These are phyloP conservation scores for Pezicula rhizophila DNA, from an alignment of 2,329 filamentous ascomycete species.

Conservation along the genomic window DNA sequence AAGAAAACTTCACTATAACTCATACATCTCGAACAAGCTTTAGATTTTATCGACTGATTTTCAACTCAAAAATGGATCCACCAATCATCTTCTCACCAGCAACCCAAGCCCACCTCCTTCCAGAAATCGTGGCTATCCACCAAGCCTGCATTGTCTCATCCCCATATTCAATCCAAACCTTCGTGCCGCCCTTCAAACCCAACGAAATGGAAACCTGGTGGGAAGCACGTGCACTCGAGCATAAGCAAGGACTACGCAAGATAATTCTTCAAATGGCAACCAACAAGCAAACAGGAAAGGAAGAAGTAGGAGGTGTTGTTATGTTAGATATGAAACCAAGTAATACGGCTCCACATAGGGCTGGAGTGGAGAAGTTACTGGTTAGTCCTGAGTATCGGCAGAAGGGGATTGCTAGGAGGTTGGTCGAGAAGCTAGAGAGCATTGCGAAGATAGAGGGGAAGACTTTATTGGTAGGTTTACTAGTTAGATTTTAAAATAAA, in stretches of 20 bases:
- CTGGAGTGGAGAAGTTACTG: constrained; percentile 51
- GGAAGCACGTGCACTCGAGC: constrained; percentile 45
- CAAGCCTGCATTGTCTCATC: constrained; percentile 50
- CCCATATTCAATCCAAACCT: constrained; percentile 48
- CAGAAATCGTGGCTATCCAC: constrained; percentile 52
- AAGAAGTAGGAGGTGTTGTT: constrained; percentile 48
- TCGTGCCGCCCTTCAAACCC: constrained; percentile 52
- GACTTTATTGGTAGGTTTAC: constrained; percentile 45
- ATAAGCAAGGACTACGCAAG: constrained; percentile 36
- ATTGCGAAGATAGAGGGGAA: constrained; percentile 44
- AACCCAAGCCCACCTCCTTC: constrained; percentile 45
- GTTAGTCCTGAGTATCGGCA: constrained; percentile 45
- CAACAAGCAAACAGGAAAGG: constrained; percentile 30
- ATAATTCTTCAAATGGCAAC: constrained; percentile 47
- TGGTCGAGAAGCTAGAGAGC: constrained; percentile 50
- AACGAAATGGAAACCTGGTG: constrained; percentile 52
- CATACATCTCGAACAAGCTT: neutral
- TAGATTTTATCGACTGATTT: neutral
- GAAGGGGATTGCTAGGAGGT: constrained; percentile 42
- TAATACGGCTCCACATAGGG: constrained; percentile 52
- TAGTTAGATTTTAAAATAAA: neutral
- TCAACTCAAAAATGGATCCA: constrained; percentile 5
- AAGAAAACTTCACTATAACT: neutral
- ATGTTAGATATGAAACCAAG: constrained; percentile 45
- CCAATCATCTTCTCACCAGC: constrained; percentile 34